Percentiles rank a stretch among this genome's conserved stretches.
Evolutionary conservation across 176 grass and related monocot genomes (phyloP).

Genomic region (Cymbopogon citratus): DNA sequence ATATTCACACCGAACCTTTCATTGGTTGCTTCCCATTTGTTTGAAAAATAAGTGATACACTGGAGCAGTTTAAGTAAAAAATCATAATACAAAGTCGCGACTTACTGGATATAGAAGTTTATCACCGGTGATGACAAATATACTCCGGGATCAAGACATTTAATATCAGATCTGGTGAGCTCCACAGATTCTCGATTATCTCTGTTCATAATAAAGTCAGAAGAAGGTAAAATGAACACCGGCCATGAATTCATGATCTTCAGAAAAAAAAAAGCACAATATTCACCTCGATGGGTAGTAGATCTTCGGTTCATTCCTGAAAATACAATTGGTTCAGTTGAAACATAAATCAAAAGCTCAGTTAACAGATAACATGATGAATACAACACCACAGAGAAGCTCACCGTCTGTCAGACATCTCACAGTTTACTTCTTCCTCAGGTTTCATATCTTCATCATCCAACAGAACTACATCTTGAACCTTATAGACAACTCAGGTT

Average conservation of each 20-base stretch:
- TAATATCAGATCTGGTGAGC: constrained; percentile 60
- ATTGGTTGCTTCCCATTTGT: not conserved
- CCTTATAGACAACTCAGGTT: constrained; percentile 10
- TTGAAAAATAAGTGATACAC: not conserved
- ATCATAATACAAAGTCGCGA: not conserved
- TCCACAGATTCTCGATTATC: constrained; percentile 66
- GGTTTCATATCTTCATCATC: constrained; percentile 44
- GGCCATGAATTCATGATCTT: not conserved
- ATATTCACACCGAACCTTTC: not conserved
- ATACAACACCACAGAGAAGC: constrained; percentile 2
- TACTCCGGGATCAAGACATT: constrained; percentile 61
- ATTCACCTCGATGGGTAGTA: constrained; percentile 81
- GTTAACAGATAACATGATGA: not conserved
- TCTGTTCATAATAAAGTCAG: constrained; percentile 41
- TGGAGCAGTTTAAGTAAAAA: not conserved
- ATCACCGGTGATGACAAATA: constrained; percentile 79
- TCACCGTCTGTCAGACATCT: constrained; percentile 36
- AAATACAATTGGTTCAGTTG: constrained; percentile 28
- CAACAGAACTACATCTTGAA: constrained; percentile 65
- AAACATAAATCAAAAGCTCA: constrained; percentile 3
- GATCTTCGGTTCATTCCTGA: constrained; percentile 59
- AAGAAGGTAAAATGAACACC: constrained; percentile 5
- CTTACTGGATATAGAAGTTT: constrained; percentile 90
- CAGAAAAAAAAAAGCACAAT: constrained; percentile 2
- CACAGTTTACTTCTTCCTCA: constrained; percentile 8